Evolutionary conservation across 140 eudicot genomes (phyloP), one percentile per base, ranked within the genome.

Genomic region (Senecio squalidus): DNA sequence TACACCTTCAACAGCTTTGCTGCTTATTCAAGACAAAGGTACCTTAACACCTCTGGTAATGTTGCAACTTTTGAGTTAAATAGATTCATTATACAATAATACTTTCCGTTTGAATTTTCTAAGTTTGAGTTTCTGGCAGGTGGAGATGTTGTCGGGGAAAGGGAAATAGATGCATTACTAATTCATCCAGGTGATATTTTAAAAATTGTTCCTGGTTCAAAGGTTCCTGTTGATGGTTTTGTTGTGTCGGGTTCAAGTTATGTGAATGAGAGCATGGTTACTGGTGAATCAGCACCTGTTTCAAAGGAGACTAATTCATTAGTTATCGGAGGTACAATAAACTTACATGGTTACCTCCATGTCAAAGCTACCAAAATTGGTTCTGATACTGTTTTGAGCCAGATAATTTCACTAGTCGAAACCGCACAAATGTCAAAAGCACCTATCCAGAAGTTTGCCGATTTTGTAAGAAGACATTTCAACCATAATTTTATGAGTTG

Each of bases 351-450:
- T 23, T 76, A 79, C 36, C 93, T 89, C 55, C 94, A 85, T 60
- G 64, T 89, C 57, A 65, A 80, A 67, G 97, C 93, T 73, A 89
- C 82, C 43, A 85, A 77, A 82, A 84, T 89, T 17, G 97, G 97
- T 10, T 82, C 95, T 26, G 73, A 82, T 54, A 82, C 95, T n/a
- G 93, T 89, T 75, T 82, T 89, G 78, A 89, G 93, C 76, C 95
- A 89, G 77, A 85, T 85, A 68, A 86, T 89, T 54, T 82, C 88
- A 38, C 63, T 89, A 45, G 97, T 89, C 58, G 97, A 89, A 76
- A 75, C 86, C 10, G 95, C 97, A 59, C 95, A 89, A 73, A 85
- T 89, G 97, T 78, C 93, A 22, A 89, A 89, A 76, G 97, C 97
- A 72, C 97, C 97, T 14, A 89, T 89, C 15, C 95, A 85, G 76